Evolutionary conservation across 495 filamentous ascomycete genomes (phyloP), one percentile per base, ranked within the genome.

Genomic region (Penicillium coprophilum): DNA sequence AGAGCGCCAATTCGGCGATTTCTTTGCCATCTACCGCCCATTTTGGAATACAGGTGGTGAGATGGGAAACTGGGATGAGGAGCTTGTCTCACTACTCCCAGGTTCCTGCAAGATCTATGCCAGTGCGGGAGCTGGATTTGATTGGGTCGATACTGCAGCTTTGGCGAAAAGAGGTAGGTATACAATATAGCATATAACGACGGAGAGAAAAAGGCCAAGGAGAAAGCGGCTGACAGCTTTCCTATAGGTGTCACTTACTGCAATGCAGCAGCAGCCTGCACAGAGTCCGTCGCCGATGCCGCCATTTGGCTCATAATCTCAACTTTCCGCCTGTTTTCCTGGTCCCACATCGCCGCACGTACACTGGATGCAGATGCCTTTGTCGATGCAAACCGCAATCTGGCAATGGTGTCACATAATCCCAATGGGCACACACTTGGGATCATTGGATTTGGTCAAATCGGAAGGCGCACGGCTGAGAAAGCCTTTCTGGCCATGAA

Each of bases 31-130:
- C 57, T 87, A 90, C 66, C 79, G 88, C 19, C 88, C 88, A 1
- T 90, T 88, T 65, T 91, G 87, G 88, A 87, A 87, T 49, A 89
- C 84, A 0, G 88, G 88, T 8, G 85, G 85, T 11, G 88, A 91
- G 72, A 90, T 91, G 87, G 86, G 86, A 13, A 71, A 75, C 46
- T 92, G 89, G 89, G 87, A 91, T 64, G 71, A 73, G 31, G 88
- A 91, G 65, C 69, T 91, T 41, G 85, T 91, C 32, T 67, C 73
- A 4, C 64, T 90, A 31, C 73, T 92, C 12, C 89, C 88, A 0
- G 59, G 74, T 23, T 81, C 79, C 5, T 84, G 88, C 57, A 84
- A 79, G 64, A 80, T 91, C 2, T 88, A 85, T 69, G 86, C 88
- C 15, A 85, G 82, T 58, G 87, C 89, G 4, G 89, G 87, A 12